phyloP scores from a whole-genome alignment of 2,329 filamentous ascomycete genomes.

The Paracorniculantispora psalliotae region DNA sequence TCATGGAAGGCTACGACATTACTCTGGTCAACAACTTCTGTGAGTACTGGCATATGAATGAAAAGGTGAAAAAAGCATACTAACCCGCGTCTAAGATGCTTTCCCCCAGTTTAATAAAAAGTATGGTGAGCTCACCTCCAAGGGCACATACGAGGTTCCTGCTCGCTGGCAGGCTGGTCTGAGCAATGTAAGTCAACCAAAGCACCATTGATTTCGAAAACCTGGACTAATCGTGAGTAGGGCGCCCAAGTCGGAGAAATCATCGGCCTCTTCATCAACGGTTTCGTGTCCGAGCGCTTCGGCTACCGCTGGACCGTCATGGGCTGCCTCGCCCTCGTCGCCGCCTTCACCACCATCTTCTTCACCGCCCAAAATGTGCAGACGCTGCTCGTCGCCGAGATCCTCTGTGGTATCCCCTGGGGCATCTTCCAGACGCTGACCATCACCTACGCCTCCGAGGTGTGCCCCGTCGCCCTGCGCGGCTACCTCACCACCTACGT shows the following conservation, averaged over 20 bases:
- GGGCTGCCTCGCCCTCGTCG: slow-evolving; percentile 47
- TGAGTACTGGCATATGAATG: slow-evolving; percentile 20
- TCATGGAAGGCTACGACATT: slow-evolving; percentile 88
- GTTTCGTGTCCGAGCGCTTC: slow-evolving; percentile 60
- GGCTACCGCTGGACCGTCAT: slow-evolving; percentile 64
- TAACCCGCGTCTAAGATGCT: slow-evolving; percentile 30
- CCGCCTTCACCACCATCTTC: slow-evolving; percentile 57
- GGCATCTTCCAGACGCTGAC: slow-evolving; percentile 55
- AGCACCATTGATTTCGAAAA: not conserved
- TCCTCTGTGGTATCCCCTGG: slow-evolving; percentile 59
- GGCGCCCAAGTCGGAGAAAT: slow-evolving; percentile 59
- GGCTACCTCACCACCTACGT: slow-evolving; percentile 70
- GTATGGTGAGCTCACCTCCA: slow-evolving; percentile 36
- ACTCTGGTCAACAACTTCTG: slow-evolving; percentile 79
- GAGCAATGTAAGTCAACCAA: slow-evolving; percentile 39
- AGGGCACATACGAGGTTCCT: slow-evolving; percentile 49
- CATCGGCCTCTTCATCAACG: slow-evolving; percentile 61
- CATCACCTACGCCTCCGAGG: slow-evolving; percentile 65
- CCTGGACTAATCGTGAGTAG: slow-evolving; percentile 23
- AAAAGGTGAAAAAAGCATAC: not conserved
- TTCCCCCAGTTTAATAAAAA: slow-evolving; percentile 54
- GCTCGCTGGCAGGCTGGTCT: slow-evolving; percentile 59
- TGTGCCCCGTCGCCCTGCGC: slow-evolving; percentile 66
- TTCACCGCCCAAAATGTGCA: slow-evolving; percentile 59
- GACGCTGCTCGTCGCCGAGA: slow-evolving; percentile 55